phyloP scores from a whole-genome alignment of 1,284 basidiomycete species.

The Amylostereum areolatum region DNA sequence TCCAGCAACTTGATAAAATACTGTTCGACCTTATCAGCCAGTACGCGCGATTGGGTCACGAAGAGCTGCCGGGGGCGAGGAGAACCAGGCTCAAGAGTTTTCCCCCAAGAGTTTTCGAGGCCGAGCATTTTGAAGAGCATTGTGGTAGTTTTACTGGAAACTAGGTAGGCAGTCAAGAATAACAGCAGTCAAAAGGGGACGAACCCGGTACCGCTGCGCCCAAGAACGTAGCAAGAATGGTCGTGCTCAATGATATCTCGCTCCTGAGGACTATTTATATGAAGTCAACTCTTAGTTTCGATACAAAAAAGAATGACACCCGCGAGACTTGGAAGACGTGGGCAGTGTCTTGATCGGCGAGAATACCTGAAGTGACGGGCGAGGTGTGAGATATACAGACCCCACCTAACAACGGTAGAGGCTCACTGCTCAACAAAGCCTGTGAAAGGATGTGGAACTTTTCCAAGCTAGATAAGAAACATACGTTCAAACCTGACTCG shows the following conservation, averaged over 20 bases:
- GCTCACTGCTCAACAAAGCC: conserved; percentile 38
- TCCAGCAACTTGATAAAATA: conserved; percentile 43
- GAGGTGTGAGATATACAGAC: conserved; percentile 8
- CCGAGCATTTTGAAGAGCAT: conserved; percentile 62
- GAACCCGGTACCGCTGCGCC: conserved; percentile 67
- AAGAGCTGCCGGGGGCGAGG: conserved; percentile 57
- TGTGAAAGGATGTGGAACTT: conserved; percentile 50
- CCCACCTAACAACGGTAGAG: conserved; percentile 2
- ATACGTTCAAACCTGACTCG: neutral
- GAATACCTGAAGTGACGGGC: conserved; percentile 22
- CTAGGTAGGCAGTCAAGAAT: neutral
- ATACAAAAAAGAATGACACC: conserved; percentile 19
- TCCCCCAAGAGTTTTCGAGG: conserved; percentile 41
- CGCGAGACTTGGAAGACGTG: conserved; percentile 44
- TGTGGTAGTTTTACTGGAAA: conserved; percentile 57
- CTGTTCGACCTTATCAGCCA: conserved; percentile 56
- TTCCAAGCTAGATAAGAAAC: conserved; percentile 31
- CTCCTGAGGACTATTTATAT: conserved; percentile 38
- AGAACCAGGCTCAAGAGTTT: conserved; percentile 20
- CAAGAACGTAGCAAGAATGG: conserved; percentile 58
- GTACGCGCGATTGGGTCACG: conserved; percentile 54
- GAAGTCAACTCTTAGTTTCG: neutral
- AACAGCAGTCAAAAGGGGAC: conserved; percentile 2
- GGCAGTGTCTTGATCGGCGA: conserved; percentile 29
- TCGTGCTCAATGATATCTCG: conserved; percentile 49